These are phyloP conservation scores for Candida tunisiensis DNA, from an alignment of 1,139 yeast species.

Conservation along the genomic window DNA sequence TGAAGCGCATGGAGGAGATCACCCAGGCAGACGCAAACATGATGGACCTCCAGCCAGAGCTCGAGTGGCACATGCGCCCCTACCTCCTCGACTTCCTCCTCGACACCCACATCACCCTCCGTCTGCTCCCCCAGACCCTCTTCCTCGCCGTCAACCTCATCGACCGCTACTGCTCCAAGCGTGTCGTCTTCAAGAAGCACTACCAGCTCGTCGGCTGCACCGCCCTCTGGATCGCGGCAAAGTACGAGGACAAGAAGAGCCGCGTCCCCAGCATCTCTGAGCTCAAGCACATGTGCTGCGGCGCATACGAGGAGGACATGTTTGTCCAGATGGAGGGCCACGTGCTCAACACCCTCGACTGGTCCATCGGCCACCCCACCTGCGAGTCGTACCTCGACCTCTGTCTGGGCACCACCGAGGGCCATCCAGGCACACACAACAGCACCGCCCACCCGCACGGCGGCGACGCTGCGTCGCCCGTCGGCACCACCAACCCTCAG, in stretches of 20 bases:
- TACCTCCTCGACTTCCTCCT: constrained; percentile 67
- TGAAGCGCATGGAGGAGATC: constrained; percentile 15
- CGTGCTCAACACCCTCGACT: constrained; percentile 66
- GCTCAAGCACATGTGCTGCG: constrained; percentile 63
- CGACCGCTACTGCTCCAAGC: constrained; percentile 82
- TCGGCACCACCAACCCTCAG: constrained; percentile 7
- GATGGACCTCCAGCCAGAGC: constrained; percentile 89
- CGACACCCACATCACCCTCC: constrained; percentile 67
- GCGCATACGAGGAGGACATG: constrained; percentile 85
- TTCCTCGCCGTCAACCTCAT: constrained; percentile 68
- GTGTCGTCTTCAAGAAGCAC: constrained; percentile 84
- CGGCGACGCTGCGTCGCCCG: constrained; percentile 13
- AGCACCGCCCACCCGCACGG: no score
- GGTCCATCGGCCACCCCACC: constrained; percentile 59
- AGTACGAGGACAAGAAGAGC: constrained; percentile 82
- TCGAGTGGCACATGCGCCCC: constrained; percentile 91
- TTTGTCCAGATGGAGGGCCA: constrained; percentile 95
- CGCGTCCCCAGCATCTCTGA: constrained; percentile 74
- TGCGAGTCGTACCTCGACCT: constrained; percentile 20
- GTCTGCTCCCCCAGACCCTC: constrained; percentile 67
- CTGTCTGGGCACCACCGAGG: constrained; percentile 10
- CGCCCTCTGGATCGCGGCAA: constrained; percentile 90
- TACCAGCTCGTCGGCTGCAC: constrained; percentile 89
- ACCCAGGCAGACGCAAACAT: constrained; percentile 27
- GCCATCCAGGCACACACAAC: no score